phyloP scores from a whole-genome alignment of 2,329 filamentous ascomycete species.

The Colletotrichum sansevieriae region DNA sequence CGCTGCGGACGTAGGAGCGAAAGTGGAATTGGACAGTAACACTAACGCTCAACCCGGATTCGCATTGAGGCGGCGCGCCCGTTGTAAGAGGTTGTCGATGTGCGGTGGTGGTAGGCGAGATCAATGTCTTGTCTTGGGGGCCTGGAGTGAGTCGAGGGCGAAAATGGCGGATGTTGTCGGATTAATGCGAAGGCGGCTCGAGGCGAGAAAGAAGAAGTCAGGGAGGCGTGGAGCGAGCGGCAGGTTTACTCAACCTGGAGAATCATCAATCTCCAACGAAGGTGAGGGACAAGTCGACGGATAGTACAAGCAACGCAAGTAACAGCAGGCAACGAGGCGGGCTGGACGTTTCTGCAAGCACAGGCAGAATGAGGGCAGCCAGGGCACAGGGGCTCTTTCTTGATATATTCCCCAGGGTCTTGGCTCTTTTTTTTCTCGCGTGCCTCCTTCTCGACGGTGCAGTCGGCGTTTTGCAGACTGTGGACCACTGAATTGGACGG shows the following conservation, averaged over 20 bases:
- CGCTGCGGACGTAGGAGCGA: constrained; percentile 21
- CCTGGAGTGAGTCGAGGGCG: background rate
- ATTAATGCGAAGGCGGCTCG: constrained; percentile 13
- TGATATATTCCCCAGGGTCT: constrained; percentile 37
- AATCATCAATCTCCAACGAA: constrained; percentile 37
- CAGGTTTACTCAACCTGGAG: constrained; percentile 24
- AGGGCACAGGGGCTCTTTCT: constrained; percentile 38
- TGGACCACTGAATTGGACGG: constrained; percentile 26
- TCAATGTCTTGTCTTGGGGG: constrained; percentile 3
- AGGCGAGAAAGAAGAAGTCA: background rate
- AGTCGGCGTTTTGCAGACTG: constrained; percentile 23
- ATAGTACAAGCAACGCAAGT: background rate
- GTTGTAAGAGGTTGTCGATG: constrained; percentile 28
- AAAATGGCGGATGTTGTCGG: background rate
- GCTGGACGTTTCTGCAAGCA: constrained; percentile 7
- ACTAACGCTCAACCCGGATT: constrained; percentile 30
- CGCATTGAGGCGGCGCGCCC: constrained; percentile 26
- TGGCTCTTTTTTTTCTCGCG: constrained; percentile 20
- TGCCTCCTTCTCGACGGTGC: constrained; percentile 25
- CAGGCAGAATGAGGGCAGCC: background rate
- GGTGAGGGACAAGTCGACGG: constrained; percentile 9
- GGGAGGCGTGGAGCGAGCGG: constrained; percentile 25
- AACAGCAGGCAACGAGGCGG: constrained; percentile 16
- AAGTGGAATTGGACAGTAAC: constrained; percentile 27
- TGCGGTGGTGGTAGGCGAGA: background rate